Evolutionary conservation across 768 basidiomycete species (phyloP), one percentile per base, ranked within the genome.

Genomic region (Agrocybe praecox): DNA sequence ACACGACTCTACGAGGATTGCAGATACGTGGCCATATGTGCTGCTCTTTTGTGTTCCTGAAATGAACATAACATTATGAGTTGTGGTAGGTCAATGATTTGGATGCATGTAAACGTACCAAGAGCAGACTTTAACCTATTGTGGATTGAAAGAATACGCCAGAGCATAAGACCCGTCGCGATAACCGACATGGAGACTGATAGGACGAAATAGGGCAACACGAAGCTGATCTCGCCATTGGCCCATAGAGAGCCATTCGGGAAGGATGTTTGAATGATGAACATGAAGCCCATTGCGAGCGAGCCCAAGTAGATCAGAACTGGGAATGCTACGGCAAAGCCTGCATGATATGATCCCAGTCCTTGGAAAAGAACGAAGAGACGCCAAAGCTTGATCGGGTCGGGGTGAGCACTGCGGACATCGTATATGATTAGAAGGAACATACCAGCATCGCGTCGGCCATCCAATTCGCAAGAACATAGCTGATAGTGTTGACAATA

Each of bases 1-100:
- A 19, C 53, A 59, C 8, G 58, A 59, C 50, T 59, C 58, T 12
- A 59, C 50, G 6, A 59, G 32, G 19, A 59, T 59, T 2, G 58
- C 58, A 5, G 51, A 34, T 0, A 59, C 40, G 29, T 49, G 44
- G 2, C 45, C 43, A 23, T 59, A 59, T 6, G 46, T 49, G 2
- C 32, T 43, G 15, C 24, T 55, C 22, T 55, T 48, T 10, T 26
- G 29, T 18, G 26, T 52, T 15, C 34, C 44, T 46, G 15, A 7
- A 1, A 51, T 19, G 1, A 43, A 19, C 9, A 40, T 40, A 40
- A 6, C 36, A 40, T 45, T 12, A 23, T 32, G n/a, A 44, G 22
- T 12, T 36, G 11, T 3, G 8, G 14, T 34, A 34, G 7, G 8
- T 15, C 15, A 15, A 15, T 15, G 15, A 34, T 46, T 36, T 34